Conservation (phyloP, 352 stramenopile genomes). For the Blastocystis sp. region DNA sequence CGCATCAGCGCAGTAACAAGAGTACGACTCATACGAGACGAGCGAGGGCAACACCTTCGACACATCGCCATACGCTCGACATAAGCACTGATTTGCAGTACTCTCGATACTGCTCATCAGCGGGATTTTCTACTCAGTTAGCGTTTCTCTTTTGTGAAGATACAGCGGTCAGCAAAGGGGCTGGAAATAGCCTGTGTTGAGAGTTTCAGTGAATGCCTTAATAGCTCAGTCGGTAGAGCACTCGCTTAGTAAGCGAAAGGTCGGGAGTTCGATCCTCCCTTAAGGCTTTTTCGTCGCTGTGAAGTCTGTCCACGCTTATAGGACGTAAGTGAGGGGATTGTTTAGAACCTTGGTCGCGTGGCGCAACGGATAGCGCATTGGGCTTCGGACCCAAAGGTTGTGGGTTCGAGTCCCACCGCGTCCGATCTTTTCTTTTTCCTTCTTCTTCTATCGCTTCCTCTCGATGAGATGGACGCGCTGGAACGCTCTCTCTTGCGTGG, state of each 20-base stretch:
- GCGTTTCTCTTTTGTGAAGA: too few relatives aligned
- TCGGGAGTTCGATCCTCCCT: slow-evolving; percentile 62
- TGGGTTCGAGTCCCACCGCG: slow-evolving; percentile 29
- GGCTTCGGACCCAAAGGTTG: slow-evolving; percentile 22
- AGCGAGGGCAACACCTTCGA: background rate
- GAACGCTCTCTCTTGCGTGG: too few relatives aligned
- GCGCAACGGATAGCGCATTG: slow-evolving; percentile 19
- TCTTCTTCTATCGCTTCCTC: background rate
- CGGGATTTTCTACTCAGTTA: too few relatives aligned
- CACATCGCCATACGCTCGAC: background rate
- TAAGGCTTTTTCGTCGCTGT: slow-evolving; percentile 49
- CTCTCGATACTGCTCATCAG: background rate
- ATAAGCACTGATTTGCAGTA: background rate
- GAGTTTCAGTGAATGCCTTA: slow-evolving; percentile 19
- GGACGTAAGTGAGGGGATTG: background rate
- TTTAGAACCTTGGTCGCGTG: background rate
- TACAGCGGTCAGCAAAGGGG: too few relatives aligned
- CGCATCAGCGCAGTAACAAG: background rate
- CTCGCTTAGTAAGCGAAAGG: slow-evolving; percentile 67
- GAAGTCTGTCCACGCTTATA: background rate
- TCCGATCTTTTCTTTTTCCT: background rate
- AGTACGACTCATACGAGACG: background rate
- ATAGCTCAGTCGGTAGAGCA: slow-evolving; percentile 27
- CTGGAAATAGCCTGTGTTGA: too few relatives aligned
- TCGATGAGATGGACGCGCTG: too few relatives aligned